These are phyloP conservation scores for Alternaria solani DNA, from an alignment of 2,329 filamentous ascomycete genomes.

Conservation along the genomic window DNA sequence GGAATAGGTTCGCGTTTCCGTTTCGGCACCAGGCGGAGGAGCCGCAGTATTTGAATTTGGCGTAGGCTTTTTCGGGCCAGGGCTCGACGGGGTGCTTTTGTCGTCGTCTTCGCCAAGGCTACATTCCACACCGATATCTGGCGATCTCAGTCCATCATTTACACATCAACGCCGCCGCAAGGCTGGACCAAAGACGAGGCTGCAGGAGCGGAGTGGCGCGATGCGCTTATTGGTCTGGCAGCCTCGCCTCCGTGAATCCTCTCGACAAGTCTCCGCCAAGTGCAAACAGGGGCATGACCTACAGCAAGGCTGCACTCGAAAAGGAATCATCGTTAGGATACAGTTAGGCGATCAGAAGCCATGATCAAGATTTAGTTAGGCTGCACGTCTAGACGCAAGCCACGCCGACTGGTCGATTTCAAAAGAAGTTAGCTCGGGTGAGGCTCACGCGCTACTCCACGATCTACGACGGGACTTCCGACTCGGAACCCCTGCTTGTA, in stretches of 20 bases:
- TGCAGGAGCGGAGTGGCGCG: background rate
- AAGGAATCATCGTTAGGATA: background rate
- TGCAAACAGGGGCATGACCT: background rate
- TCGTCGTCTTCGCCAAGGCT: too few species aligned
- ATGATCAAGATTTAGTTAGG: background rate
- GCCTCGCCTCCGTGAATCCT: background rate
- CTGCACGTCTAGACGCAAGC: background rate
- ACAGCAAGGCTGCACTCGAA: background rate
- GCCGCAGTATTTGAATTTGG: too few species aligned
- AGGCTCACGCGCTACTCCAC: background rate
- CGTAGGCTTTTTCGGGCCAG: too few species aligned
- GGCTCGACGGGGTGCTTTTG: too few species aligned
- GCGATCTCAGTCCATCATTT: too few species aligned
- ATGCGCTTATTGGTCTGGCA: background rate
- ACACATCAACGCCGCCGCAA: background rate
- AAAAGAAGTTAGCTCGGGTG: too few species aligned
- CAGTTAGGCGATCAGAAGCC: background rate
- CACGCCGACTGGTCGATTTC: fast-evolving
- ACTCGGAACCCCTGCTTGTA: background rate
- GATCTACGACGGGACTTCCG: background rate
- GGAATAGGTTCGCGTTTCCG: too few species aligned
- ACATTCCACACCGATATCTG: too few species aligned
- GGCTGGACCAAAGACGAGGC: background rate
- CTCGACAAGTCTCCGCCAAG: background rate
- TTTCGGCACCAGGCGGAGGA: too few species aligned